phyloP scores from a whole-genome alignment of 2,329 filamentous ascomycete species.

The Hypoxylon sp. region DNA sequence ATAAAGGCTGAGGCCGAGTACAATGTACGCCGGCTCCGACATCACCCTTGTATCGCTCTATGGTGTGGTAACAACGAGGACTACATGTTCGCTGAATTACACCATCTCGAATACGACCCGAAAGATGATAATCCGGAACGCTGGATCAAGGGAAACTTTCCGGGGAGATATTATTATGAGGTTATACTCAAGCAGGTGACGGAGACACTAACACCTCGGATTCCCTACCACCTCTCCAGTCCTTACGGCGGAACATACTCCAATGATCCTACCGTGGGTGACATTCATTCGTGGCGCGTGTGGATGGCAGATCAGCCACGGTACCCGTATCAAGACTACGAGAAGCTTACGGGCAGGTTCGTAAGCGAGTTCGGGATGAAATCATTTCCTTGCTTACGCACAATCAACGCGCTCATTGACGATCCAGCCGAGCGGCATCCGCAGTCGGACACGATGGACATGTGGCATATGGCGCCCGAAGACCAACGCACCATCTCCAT shows the following conservation, averaged over 20 bases:
- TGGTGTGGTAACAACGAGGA: constrained; percentile 27
- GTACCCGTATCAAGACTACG: constrained; percentile 21
- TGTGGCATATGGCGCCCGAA: constrained; percentile 18
- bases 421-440: constrained; percentile 9
- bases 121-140: constrained; percentile 16
- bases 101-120: constrained; percentile 18
- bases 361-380: constrained; percentile 27
- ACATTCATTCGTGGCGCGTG: constrained; percentile 21
- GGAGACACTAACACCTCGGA: neutral
- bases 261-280: constrained; percentile 15
- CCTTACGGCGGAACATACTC: constrained; percentile 17
- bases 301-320: constrained; percentile 22
- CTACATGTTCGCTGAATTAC: constrained; percentile 18
- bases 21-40: constrained; percentile 19
- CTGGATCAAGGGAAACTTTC: constrained; percentile 18
- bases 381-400: constrained; percentile 17
- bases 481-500: constrained; percentile 18
- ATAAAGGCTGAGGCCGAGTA: constrained; percentile 19
- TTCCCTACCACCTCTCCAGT: constrained; percentile 11
- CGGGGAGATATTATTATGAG: constrained; percentile 4
- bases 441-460: constrained; percentile 21
- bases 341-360: constrained; percentile 18
- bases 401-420: constrained; percentile 16
- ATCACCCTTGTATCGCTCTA: constrained; percentile 20
- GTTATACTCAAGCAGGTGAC: neutral